Evolutionary conservation across 352 stramenopile species (phyloP).

Genomic region (Peronospora destructor): DNA sequence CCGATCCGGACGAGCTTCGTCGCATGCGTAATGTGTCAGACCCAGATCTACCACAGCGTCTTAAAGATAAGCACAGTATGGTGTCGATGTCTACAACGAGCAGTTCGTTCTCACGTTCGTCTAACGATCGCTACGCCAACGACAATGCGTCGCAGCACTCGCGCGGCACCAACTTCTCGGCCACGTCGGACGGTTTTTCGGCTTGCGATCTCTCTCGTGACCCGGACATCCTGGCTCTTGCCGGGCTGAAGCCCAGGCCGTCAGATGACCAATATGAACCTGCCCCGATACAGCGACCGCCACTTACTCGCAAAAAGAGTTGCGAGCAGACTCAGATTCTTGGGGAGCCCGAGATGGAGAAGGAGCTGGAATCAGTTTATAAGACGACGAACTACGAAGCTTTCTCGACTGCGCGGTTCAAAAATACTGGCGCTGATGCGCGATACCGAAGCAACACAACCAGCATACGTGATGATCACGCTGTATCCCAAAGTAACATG

Average conservation of each 20-base stretch:
- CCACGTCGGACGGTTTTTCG: conserved; percentile 37
- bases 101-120: conserved; percentile 43
- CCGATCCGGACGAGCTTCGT: conserved; percentile 26
- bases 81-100: conserved; percentile 56
- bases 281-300: conserved; percentile 5
- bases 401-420: conserved; percentile 13
- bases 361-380: not conserved
- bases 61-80: conserved; percentile 36
- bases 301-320: conserved; percentile 9
- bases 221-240: conserved; percentile 47
- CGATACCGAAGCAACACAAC: conserved; percentile 20
- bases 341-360: conserved; percentile 15
- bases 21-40: conserved; percentile 32
- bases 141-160: conserved; percentile 31
- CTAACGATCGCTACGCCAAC: conserved; percentile 26
- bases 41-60: conserved; percentile 20
- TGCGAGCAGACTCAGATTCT: conserved; percentile 15
- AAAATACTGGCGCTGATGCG: conserved; percentile 8
- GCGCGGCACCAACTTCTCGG: conserved; percentile 34
- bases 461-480: conserved; percentile 12
- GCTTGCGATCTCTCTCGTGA: conserved; percentile 39
- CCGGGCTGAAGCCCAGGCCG: conserved; percentile 30
- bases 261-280: conserved; percentile 24
- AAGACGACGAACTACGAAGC: conserved; percentile 4
- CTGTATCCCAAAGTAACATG: conserved; percentile 5